phyloP scores from a whole-genome alignment of 768 basidiomycete genomes.

The Suillus luteus region DNA sequence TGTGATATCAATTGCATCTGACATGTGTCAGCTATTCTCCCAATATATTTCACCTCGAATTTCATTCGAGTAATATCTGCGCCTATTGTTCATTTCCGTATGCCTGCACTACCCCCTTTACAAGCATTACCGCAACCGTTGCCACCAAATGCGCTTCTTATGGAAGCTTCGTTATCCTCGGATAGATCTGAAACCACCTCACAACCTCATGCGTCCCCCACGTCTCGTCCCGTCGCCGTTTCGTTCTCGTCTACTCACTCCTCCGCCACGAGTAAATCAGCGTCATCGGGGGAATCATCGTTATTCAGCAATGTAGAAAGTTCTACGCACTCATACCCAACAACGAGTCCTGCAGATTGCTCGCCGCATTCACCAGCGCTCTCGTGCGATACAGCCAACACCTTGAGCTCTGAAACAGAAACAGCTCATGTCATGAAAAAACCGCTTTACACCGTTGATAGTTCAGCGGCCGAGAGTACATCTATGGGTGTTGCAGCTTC shows the following conservation, averaged over 20 bases:
- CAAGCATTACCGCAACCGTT: constrained; percentile 43
- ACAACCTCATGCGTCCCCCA: constrained; percentile 19
- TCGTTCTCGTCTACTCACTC: constrained; percentile 56
- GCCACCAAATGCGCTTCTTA: constrained; percentile 27
- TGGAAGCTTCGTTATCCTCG: constrained; percentile 23
- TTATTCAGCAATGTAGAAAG: constrained; percentile 34
- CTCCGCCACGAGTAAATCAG: constrained; percentile 31
- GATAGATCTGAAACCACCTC: constrained; percentile 27
- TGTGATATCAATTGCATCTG: background rate
- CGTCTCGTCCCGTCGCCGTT: constrained; percentile 44
- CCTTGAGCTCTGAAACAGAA: constrained; percentile 8
- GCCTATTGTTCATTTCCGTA: constrained; percentile 63
- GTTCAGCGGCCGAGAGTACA: constrained; percentile 46
- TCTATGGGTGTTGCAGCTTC: constrained; percentile 34
- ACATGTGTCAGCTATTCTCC: constrained; percentile 54
- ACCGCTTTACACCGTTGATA: constrained; percentile 48
- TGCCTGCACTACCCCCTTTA: constrained; percentile 69
- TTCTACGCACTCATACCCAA: constrained; percentile 25
- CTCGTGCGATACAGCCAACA: background rate
- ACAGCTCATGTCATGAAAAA: constrained; percentile 18
- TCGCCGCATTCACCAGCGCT: constrained; percentile 21
- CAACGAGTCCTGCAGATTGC: constrained; percentile 22
- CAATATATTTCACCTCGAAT: constrained; percentile 69
- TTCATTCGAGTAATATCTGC: constrained; percentile 66
- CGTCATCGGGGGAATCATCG: constrained; percentile 36